Evolutionary conservation across 140 eudicot genomes (phyloP), one percentile per base, ranked within the genome.

Genomic region (Flaveria floridana): DNA sequence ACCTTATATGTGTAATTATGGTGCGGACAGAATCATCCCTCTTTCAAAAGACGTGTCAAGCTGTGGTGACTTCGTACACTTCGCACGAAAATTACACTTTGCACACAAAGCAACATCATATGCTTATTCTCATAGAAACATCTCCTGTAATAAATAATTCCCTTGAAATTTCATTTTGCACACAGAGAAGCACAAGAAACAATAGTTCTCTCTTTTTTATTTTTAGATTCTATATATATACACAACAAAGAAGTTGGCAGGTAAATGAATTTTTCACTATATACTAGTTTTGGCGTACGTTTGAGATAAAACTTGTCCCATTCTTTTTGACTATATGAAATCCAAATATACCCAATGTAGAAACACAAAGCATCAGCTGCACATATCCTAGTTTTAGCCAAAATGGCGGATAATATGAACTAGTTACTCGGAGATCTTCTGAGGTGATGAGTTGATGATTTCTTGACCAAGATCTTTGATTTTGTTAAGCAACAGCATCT

Each of bases 391-490:
- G 21, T 57, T 13, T 20, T 9, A 11, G 28, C 44, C 42, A 34
- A 26, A 62, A 62, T 26, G 8, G 8, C 0, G 15, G 44, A 62
- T 16, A 6, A 7, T 16, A 57, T 20, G 13, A 57, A 57, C 55
- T 65, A 73, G 39, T 51, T 65, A 81, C 75, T 66, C 15, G 97
- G 82, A 56, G 85, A 51, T 81, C 81, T 73, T 76, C 85, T 85
- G 77, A 34, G 97, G 88, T 11, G 94, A 84, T 5, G 97, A 82
- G 86, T 94, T 86, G 48, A 90, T 68, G 46, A 94, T 80, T 80
- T 94, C 99, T 80, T 88, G 99, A 57, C 97, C 99, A 7, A 94
- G 89, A 80, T 90, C 90, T 20, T 84, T 82, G 79, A 94, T 90
- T 81, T 94, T 94, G 85, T 78, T 74, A 12, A 94, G 86, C 57